These are phyloP conservation scores for Strobilomyces dryophilus DNA, from an alignment of 768 basidiomycete species.

Conservation along the genomic window DNA sequence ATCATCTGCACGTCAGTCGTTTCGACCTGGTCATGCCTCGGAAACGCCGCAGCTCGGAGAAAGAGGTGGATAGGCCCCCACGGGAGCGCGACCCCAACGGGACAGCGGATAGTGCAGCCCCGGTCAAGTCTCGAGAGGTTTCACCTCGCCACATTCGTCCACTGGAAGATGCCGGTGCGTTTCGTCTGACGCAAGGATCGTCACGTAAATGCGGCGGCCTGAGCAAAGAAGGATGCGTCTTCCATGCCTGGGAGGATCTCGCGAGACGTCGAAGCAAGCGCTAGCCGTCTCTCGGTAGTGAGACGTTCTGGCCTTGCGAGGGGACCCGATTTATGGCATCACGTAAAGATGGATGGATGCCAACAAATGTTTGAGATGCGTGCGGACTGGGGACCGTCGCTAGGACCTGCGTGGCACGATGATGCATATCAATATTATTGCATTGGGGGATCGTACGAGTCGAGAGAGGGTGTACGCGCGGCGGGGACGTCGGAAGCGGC, in stretches of 20 bases:
- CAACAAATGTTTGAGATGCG: not conserved
- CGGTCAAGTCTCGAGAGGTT: not conserved
- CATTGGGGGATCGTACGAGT: too few relatives aligned
- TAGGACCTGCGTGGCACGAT: not conserved
- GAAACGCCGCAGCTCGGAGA: not conserved
- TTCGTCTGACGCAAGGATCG: not conserved
- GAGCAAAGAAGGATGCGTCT: not conserved
- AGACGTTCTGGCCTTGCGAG: not conserved
- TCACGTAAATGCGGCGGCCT: slow-evolving; percentile 4
- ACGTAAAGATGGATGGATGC: slow-evolving; percentile 18
- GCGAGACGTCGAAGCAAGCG: not conserved
- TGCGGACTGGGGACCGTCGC: not conserved
- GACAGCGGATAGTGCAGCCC: not conserved
- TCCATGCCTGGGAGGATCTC: not conserved
- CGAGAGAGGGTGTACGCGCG: not conserved
- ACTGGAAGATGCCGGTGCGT: not conserved
- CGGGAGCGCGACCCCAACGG: not conserved
- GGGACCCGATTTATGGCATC: slow-evolving; percentile 6
- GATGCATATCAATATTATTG: not conserved
- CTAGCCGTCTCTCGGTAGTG: not conserved
- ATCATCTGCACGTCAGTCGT: slow-evolving; percentile 4
- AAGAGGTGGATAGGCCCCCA: not conserved
- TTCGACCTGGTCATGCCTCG: not conserved
- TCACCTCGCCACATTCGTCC: not conserved
- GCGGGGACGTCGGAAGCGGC: not conserved